Evolutionary conservation across 306 rosid genomes (phyloP), one percentile per base, ranked within the genome.

Genomic region (Ziziphus jujuba): DNA sequence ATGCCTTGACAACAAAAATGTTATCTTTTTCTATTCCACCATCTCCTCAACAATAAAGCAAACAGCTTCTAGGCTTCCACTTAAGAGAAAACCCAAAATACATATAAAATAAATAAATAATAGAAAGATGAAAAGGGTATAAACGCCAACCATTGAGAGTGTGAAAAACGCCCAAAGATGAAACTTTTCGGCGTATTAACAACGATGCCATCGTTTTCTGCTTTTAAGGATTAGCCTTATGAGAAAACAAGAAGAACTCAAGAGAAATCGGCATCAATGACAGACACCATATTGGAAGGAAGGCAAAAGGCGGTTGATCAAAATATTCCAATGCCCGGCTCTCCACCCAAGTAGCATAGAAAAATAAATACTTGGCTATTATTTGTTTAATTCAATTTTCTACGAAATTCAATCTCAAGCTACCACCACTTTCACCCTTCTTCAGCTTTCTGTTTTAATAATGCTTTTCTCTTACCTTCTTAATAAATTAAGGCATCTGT

Each of bases 141-240:
- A 15, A 57, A 57, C 12, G 52, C 50, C 67, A 78, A 81, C 90
- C 92, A 60, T 61, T 43, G 7, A 79, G 71, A 72, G 77, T 16
- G 71, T 81, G 80, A 80, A 73, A 80, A 67, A 65, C 55, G 19
- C 59, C 79, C 22, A 4, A 25, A 45, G 65, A 17, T 25, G 79
- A 70, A 58, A 71, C 22, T 69, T 70, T 80, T 40, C 79, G 85
- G 71, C 85, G 84, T 43, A 87, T 63, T 16, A 87, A 36, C 40
- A 68, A 50, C 16, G 89, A 84, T 35, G 84, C 80, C 92, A 89
- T 89, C 70, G 59, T 14, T 40, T 43, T 35, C 21, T 47, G 40
- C 12, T 20, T 38, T 23, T 14, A 7, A 43, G 7, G 35, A 47
- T 12, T 45, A 51, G 47, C 11, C 17, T 34, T 34, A 13, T n/a